These are phyloP conservation scores for Zalaria obscura DNA, from an alignment of 2,329 filamentous ascomycete genomes.

Conservation along the genomic window DNA sequence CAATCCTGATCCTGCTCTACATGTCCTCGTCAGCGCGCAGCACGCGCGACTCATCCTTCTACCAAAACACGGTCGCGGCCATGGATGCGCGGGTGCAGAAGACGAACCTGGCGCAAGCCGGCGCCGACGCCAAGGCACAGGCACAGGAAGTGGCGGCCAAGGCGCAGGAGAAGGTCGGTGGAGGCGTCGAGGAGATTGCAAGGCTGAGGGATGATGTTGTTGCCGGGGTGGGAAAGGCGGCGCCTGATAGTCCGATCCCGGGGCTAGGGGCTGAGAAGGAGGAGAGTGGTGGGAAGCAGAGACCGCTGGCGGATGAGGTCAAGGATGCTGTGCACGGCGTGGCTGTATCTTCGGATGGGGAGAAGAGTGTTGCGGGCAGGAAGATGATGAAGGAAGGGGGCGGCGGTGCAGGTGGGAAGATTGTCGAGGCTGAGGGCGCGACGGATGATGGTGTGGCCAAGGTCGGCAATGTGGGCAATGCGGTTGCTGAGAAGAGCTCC, in stretches of 20 bases:
- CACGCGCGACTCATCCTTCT: conserved; percentile 39
- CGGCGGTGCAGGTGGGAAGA: conserved; percentile 24
- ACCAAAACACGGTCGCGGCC: conserved; percentile 39
- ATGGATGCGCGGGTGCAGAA: conserved; percentile 31
- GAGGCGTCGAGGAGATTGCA: not conserved
- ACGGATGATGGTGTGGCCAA: conserved; percentile 29
- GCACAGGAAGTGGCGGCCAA: not conserved
- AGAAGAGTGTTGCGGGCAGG: conserved; percentile 39
- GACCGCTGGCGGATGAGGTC: conserved; percentile 53
- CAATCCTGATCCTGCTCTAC: conserved; percentile 57
- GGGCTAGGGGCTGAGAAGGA: conserved; percentile 40
- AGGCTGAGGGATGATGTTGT: not conserved
- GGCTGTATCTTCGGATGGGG: conserved; percentile 17
- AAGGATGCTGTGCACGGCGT: conserved; percentile 12
- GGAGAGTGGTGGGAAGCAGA: conserved; percentile 44
- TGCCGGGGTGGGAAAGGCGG: conserved; percentile 10
- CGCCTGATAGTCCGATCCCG: conserved; percentile 2
- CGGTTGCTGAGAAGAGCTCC: conserved; percentile 17
- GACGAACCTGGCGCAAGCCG: conserved; percentile 10
- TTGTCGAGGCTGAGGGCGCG: conserved; percentile 24
- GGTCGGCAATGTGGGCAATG: conserved; percentile 27
- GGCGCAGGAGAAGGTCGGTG: conserved; percentile 1
- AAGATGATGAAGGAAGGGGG: conserved; percentile 33
- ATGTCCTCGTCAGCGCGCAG: conserved; percentile 49
- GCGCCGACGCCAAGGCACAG: conserved; percentile 5